These are phyloP conservation scores for Fusarium chaquense DNA, from an alignment of 2,329 filamentous ascomycete species.

Conservation along the genomic window DNA sequence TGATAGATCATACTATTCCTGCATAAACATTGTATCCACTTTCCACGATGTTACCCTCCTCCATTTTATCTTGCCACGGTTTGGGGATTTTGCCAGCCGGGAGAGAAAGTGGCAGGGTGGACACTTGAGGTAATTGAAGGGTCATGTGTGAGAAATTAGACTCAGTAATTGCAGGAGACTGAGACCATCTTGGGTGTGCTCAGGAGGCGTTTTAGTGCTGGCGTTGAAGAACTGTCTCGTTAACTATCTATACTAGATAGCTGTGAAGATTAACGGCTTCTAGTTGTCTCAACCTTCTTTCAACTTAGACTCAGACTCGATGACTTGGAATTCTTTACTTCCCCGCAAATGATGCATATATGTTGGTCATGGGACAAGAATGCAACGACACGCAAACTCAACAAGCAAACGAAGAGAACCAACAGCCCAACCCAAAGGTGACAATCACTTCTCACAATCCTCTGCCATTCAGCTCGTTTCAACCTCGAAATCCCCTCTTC, in stretches of 20 bases:
- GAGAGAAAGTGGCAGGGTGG: not conserved
- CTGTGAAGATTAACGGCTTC: not conserved
- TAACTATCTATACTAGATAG: too few relatives aligned
- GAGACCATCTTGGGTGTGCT: not conserved
- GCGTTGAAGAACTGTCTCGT: not conserved
- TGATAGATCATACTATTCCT: not conserved
- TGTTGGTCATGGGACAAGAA: not conserved
- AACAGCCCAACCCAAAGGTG: not conserved
- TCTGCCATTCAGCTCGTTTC: slow-evolving; percentile 3
- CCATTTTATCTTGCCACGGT: not conserved
- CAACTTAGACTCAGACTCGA: not conserved
- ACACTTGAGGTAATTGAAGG: not conserved
- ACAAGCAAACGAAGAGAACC: not conserved
- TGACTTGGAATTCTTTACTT: not conserved
- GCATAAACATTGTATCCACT: not conserved
- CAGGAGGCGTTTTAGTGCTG: not conserved
- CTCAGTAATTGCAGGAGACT: not conserved
- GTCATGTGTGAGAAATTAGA: not conserved
- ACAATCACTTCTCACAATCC: slow-evolving; percentile 20
- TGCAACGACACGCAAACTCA: not conserved
- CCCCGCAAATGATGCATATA: not conserved
- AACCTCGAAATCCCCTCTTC: not conserved
- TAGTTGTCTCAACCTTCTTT: not conserved
- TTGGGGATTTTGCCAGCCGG: not conserved
- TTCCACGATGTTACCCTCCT: not conserved